Percentiles rank a stretch among this genome's conserved stretches.
These are phyloP conservation scores for Lasiodiplodia sp. DNA, from an alignment of 2,329 filamentous ascomycete genomes.

Conservation along the genomic window DNA sequence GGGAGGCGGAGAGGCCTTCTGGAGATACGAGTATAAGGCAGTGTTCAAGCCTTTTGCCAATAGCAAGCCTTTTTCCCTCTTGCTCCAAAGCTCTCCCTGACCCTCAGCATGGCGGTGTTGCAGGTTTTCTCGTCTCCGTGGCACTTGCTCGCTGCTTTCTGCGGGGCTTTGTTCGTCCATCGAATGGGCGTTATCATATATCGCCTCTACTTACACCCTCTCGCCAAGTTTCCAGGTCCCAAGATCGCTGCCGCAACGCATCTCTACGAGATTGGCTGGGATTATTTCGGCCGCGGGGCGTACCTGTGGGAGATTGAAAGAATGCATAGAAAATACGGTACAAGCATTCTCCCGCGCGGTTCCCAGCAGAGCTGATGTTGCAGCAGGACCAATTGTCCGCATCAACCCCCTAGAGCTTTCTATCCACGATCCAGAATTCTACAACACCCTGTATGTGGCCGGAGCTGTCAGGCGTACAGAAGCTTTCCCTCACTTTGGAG, in stretches of 20 bases:
- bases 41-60: too few species aligned
- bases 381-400: slow-evolving; percentile 30
- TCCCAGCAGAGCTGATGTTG: background rate
- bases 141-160: background rate
- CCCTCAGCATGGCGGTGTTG: too few species aligned
- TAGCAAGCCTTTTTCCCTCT: too few species aligned
- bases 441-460: slow-evolving; percentile 8
- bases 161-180: background rate
- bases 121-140: background rate
- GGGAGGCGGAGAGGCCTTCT: too few species aligned
- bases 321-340: slow-evolving; percentile 31
- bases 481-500: background rate
- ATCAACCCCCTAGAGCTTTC: slow-evolving; percentile 32
- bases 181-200: slow-evolving; percentile 33
- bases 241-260: slow-evolving; percentile 35
- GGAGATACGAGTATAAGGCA: too few species aligned
- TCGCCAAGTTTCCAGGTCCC: slow-evolving; percentile 44
- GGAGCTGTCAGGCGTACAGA: slow-evolving; percentile 36
- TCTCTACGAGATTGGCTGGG: slow-evolving; percentile 37
- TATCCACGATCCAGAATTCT: slow-evolving; percentile 28
- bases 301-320: slow-evolving; percentile 27
- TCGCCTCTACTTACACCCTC: slow-evolving; percentile 42
- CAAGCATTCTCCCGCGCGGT: too few species aligned
- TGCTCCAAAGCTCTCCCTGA: too few species aligned
- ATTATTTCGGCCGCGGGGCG: slow-evolving; percentile 30